These are phyloP conservation scores for Wallacemonas collosoma DNA, from an alignment of 208 protist species.

Conservation along the genomic window DNA sequence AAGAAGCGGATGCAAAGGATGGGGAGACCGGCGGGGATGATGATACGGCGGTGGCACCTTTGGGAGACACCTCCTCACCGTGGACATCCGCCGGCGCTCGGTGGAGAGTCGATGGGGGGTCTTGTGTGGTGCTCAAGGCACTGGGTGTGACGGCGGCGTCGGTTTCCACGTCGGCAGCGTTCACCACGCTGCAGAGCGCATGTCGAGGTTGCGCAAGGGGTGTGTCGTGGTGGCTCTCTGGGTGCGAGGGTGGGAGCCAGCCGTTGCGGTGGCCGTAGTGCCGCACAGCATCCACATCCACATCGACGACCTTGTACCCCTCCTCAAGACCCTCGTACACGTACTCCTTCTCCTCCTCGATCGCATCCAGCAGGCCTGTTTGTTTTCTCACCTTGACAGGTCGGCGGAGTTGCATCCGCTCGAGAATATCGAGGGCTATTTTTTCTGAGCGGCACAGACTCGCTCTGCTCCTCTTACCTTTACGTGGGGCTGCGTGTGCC, in stretches of 20 bases:
- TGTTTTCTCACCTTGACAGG: constrained; percentile 28
- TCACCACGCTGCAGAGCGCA: background rate
- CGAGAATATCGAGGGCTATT: constrained; percentile 18
- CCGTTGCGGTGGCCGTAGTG: constrained; percentile 10
- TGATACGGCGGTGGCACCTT: background rate
- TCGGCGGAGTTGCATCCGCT: constrained; percentile 32
- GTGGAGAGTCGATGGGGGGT: too few relatives aligned
- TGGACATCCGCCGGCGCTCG: too few relatives aligned
- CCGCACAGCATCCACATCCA: constrained; percentile 35
- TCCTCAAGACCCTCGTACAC: constrained; percentile 53
- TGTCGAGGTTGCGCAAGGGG: background rate
- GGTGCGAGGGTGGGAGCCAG: constrained; percentile 1
- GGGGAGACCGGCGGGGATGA: background rate
- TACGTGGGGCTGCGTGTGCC: background rate
- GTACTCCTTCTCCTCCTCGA: constrained; percentile 47
- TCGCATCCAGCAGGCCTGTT: constrained; percentile 42
- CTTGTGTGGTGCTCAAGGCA: too few relatives aligned
- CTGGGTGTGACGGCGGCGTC: background rate
- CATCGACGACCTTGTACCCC: constrained; percentile 42
- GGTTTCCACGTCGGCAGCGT: background rate
- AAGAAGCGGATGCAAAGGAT: background rate
- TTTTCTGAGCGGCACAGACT: constrained; percentile 5
- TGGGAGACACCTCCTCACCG: background rate
- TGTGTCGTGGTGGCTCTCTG: background rate
- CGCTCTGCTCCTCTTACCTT: background rate